Conservation (phyloP, 257 asterid species). For the Forsythia suspensa region DNA sequence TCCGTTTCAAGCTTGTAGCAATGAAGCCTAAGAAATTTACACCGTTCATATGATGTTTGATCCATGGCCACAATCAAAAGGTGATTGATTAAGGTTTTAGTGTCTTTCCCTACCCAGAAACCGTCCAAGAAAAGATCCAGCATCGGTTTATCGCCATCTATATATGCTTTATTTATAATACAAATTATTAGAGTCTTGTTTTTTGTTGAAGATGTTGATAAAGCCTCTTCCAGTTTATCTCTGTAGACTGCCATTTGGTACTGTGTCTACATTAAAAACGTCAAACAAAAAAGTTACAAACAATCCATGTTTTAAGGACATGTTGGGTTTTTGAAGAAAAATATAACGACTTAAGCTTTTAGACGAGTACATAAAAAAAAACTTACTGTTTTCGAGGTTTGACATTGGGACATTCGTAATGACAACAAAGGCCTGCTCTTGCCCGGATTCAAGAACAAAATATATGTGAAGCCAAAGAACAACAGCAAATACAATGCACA, state of each 20-base stretch:
- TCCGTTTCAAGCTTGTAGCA: constrained; percentile 50
- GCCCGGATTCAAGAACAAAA: neutral
- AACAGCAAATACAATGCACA: neutral
- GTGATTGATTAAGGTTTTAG: constrained; percentile 25
- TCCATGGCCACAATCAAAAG: constrained; percentile 50
- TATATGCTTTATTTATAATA: constrained; percentile 44
- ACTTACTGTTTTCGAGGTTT: neutral
- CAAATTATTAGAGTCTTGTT: constrained; percentile 47
- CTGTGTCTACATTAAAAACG: neutral
- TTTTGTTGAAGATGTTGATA: constrained; percentile 28
- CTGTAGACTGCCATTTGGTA: neutral
- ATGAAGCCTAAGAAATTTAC: constrained; percentile 38
- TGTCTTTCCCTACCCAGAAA: constrained; percentile 52
- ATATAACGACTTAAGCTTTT: no score
- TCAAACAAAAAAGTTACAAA: neutral
- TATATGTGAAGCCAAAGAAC: neutral
- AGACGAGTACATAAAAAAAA: neutral
- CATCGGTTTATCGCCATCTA: constrained; percentile 52
- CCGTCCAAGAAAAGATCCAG: constrained; percentile 55
- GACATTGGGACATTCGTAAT: neutral
- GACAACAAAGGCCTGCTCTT: neutral
- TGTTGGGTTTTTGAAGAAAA: no score
- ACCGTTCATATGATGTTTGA: constrained; percentile 43
- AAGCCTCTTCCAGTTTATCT: constrained; percentile 39
- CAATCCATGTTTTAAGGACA: neutral